phyloP scores from a whole-genome alignment of 2,329 filamentous ascomycete genomes.

The Lasiodiplodia sp. region DNA sequence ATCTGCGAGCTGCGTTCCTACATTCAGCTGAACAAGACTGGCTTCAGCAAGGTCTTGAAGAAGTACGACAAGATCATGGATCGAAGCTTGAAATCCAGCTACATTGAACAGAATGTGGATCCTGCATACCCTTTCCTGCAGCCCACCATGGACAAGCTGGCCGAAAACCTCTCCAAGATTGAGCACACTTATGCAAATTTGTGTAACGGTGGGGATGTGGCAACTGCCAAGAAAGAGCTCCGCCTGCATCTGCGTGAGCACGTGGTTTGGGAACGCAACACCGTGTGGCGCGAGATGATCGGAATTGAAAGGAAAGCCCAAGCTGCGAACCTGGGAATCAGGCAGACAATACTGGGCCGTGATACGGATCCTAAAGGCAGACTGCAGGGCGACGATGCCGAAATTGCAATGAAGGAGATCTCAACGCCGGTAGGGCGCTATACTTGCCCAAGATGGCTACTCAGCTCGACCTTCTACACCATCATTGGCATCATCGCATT shows the following conservation, averaged over 20 bases:
- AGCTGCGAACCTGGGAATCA: constrained; percentile 85
- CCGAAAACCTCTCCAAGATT: constrained; percentile 75
- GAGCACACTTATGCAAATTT: constrained; percentile 82
- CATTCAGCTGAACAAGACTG: constrained; percentile 93
- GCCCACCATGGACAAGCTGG: constrained; percentile 73
- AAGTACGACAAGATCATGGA: constrained; percentile 98
- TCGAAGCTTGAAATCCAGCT: constrained; percentile 77
- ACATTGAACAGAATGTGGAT: constrained; percentile 77
- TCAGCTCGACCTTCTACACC: constrained; percentile 81
- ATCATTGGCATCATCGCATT: constrained; percentile 73
- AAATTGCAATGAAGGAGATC: constrained; percentile 71
- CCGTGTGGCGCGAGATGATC: constrained; percentile 98
- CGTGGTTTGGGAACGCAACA: constrained; percentile 98
- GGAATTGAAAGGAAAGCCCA: constrained; percentile 95
- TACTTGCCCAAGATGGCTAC: constrained; percentile 79
- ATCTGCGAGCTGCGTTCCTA: constrained; percentile 96
- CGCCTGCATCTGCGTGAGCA: constrained; percentile 92
- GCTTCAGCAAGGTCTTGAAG: constrained; percentile 95
- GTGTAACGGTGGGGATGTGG: constrained; percentile 80
- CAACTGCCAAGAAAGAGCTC: constrained; percentile 81
- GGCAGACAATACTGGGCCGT: constrained; percentile 78
- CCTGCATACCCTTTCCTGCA: constrained; percentile 82
- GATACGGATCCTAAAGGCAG: constrained; percentile 73
- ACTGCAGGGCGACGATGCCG: constrained; percentile 84
- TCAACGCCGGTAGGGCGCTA: constrained; percentile 81